A percentile compares a stretch with the other conserved stretches of the same genome.
These are phyloP conservation scores for Jatropha podagrica DNA, from an alignment of 441 rosid species.

Conservation along the genomic window DNA sequence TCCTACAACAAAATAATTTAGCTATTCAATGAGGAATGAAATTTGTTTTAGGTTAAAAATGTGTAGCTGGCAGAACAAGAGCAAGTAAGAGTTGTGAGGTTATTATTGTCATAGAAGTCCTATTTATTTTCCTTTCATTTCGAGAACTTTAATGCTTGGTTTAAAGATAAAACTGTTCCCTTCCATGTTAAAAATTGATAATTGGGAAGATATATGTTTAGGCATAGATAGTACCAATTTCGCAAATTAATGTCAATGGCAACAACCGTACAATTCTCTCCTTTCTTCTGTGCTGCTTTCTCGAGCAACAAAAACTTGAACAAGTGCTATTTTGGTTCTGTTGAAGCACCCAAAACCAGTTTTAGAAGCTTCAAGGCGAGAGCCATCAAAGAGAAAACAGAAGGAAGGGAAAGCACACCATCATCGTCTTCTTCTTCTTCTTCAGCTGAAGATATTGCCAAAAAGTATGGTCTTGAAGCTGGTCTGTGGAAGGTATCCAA, in stretches of 20 bases:
- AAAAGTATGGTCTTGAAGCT: slow-evolving; percentile 87
- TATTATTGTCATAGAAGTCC: background rate
- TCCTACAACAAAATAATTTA: too few relatives aligned
- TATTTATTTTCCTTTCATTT: background rate
- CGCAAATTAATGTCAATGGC: slow-evolving; percentile 36
- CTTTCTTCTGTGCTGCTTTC: slow-evolving; percentile 33
- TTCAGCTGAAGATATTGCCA: slow-evolving; percentile 66
- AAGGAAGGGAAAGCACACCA: slow-evolving; percentile 38
- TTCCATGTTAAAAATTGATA: background rate
- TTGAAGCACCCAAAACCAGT: slow-evolving; percentile 32
- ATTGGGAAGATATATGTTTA: background rate
- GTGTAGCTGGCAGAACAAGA: too few relatives aligned
- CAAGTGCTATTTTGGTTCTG: slow-evolving; percentile 23
- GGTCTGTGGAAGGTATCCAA: slow-evolving; percentile 79
- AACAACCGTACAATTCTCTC: slow-evolving; percentile 33
- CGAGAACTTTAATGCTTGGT: too few relatives aligned
- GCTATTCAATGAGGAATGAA: too few relatives aligned
- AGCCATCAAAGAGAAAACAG: slow-evolving; percentile 61
- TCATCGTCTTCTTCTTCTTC: slow-evolving; percentile 42
- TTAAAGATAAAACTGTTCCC: background rate
- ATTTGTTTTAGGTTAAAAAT: too few relatives aligned
- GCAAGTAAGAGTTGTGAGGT: background rate
- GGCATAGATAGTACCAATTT: background rate
- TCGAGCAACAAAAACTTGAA: slow-evolving; percentile 24
- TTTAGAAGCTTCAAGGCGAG: slow-evolving; percentile 41